A percentile compares a stretch with the other conserved stretches of the same genome.
Evolutionary conservation across 305 asterid genomes (phyloP).

Genomic region (Solanum hybrid): DNA sequence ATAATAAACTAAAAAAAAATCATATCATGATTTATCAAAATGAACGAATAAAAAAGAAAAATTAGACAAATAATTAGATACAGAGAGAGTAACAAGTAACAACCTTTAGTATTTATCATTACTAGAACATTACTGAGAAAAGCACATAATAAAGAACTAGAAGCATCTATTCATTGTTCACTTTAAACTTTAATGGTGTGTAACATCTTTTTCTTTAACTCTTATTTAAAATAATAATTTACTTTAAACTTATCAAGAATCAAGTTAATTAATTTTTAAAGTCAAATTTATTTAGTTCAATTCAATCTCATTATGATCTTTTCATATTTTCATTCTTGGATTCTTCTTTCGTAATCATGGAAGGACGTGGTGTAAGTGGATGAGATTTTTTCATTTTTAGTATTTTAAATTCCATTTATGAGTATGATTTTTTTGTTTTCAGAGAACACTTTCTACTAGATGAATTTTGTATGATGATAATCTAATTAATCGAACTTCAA

Average conservation of each 20-base stretch:
- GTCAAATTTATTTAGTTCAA: not conserved
- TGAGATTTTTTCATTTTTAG: too few relatives aligned
- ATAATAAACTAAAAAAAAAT: too few relatives aligned
- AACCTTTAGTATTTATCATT: not conserved
- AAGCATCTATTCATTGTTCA: not conserved
- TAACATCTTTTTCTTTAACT: not conserved
- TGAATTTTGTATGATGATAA: rapidly evolving
- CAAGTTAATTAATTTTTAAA: not conserved
- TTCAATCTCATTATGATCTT: not conserved
- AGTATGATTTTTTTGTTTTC: not conserved
- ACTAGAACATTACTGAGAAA: not conserved
- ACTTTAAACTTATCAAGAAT: not conserved
- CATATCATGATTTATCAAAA: too few relatives aligned
- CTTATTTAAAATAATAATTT: too few relatives aligned
- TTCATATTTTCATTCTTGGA: not conserved
- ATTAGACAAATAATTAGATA: too few relatives aligned
- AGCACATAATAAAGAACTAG: not conserved
- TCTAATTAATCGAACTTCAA: too few relatives aligned
- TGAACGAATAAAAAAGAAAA: too few relatives aligned
- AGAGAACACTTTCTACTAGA: not conserved
- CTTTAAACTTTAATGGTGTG: not conserved
- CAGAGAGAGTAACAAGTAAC: not conserved
- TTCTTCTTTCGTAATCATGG: not conserved
- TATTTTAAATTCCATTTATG: too few relatives aligned
- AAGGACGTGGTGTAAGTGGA: not conserved